Evolutionary conservation across 1,284 basidiomycete genomes (phyloP).

Genomic region (Phlebopus sp.): DNA sequence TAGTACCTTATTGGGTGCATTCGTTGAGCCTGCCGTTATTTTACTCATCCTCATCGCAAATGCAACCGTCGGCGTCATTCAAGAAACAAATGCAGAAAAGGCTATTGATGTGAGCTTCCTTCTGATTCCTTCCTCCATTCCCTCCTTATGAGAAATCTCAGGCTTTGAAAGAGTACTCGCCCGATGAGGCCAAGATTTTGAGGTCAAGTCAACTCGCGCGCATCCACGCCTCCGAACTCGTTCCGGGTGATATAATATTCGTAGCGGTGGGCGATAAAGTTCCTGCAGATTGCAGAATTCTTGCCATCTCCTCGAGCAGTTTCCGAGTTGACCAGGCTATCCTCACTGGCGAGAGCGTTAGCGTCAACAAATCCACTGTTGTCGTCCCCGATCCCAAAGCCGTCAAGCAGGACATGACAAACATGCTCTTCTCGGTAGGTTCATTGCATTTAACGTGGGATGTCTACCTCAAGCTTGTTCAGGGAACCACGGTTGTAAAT

Average conservation of each 20-base stretch:
- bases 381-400: constrained; percentile 69
- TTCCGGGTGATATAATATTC: constrained; percentile 89
- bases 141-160: constrained; percentile 30
- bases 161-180: constrained; percentile 94
- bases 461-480: not conserved
- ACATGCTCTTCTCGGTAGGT: constrained; percentile 87
- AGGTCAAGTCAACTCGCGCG: constrained; percentile 70
- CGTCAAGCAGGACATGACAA: constrained; percentile 95
- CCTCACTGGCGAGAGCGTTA: constrained; percentile 88
- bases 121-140: constrained; percentile 1
- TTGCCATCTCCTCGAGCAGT: constrained; percentile 87
- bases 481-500: constrained; percentile 94
- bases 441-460: not conserved
- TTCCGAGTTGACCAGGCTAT: constrained; percentile 95
- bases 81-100: constrained; percentile 92
- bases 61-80: constrained; percentile 91
- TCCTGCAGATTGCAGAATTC: constrained; percentile 87
- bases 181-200: constrained; percentile 90
- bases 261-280: constrained; percentile 92
- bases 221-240: constrained; percentile 82
- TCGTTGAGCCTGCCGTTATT: constrained; percentile 92
- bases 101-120: constrained; percentile 82
- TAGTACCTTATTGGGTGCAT: constrained; percentile 71
- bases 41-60: constrained; percentile 92
- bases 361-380: constrained; percentile 77